A percentile compares a stretch with the other conserved stretches of the same genome.
These are phyloP conservation scores for Penicillium verhagenii DNA, from an alignment of 495 filamentous ascomycete species.

Conservation along the genomic window DNA sequence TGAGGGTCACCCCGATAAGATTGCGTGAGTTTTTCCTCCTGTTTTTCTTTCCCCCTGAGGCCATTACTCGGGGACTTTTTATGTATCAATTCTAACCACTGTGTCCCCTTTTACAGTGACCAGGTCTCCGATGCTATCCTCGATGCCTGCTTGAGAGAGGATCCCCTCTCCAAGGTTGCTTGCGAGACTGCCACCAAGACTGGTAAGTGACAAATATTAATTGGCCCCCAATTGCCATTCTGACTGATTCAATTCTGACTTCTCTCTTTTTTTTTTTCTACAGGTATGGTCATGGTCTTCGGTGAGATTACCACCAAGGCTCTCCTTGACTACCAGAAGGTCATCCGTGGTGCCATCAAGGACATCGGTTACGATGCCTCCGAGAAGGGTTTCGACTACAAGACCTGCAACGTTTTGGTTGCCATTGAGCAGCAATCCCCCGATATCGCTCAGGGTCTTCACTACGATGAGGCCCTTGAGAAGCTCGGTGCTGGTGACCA, in stretches of 20 bases:
- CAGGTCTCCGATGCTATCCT: slow-evolving; percentile 98
- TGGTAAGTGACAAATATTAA: slow-evolving; percentile 46
- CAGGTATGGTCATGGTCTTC: slow-evolving; percentile 97
- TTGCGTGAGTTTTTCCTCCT: slow-evolving; percentile 58
- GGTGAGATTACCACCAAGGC: slow-evolving; percentile 99
- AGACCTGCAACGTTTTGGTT: slow-evolving; percentile 97
- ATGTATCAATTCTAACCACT: slow-evolving; percentile 17
- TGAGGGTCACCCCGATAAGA: slow-evolving; percentile 98
- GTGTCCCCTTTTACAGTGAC: slow-evolving; percentile 54
- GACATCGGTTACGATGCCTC: slow-evolving; percentile 98
- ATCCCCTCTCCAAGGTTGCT: slow-evolving; percentile 96
- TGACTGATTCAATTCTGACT: slow-evolving; percentile 18
- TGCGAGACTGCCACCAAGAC: slow-evolving; percentile 99
- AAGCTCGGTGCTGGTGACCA: slow-evolving; percentile 98
- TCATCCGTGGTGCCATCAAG: slow-evolving; percentile 93
- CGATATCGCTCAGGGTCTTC: slow-evolving; percentile 97
- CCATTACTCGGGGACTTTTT: background rate
- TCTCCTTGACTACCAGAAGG: slow-evolving; percentile 93
- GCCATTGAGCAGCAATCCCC: slow-evolving; percentile 99
- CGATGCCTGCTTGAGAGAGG: slow-evolving; percentile 91
- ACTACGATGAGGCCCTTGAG: slow-evolving; percentile 95
- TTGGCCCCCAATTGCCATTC: background rate
- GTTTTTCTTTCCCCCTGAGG: slow-evolving; percentile 7
- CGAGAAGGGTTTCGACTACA: slow-evolving; percentile 99
- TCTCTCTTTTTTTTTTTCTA: background rate